Base-by-base conservation (phyloP, 2,329 filamentous ascomycete species). In the Monosporascus ibericus region DNA sequence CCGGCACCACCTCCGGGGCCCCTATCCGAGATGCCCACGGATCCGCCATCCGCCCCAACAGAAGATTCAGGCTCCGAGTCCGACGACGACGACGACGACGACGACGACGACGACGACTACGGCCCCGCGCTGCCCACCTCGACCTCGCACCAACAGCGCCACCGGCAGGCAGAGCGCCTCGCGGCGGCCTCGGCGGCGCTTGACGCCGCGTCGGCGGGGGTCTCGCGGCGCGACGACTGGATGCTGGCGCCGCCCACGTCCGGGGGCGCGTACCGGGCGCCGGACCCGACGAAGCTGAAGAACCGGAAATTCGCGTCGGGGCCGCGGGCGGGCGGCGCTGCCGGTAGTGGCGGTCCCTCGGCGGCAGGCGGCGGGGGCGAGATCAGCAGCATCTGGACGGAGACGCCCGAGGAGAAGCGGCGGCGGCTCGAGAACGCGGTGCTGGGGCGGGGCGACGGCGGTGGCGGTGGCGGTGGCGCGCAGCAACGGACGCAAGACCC, bases 321-420 rank as follows among this genome's bases (percentile, higher is more conserved):
- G 4, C 72, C 73, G 14, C 69, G 69, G n/a, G 68, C 72, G 3
- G 65, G 67, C 4, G 62, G 67, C 1, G 50, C 60, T 9, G 55
- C 56, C 2, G 60, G 59, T 9, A 56, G 63, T 0, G 44, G 66
- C n/a, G 62, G 62, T 9, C 69, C 67, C 5, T 20, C 17, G 17
- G 38, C 17, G 17, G 3, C 38, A 11, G 67, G 63, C 8, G 58
- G 62, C 27, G 55, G 55, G 18, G 74, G 74, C 56, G 78, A 78
- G 14, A 78, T 90, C 46, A 80, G 81, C 64, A 84, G 82, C 22
- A 83, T 92, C 44, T 97, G 92, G 92, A 92, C 90, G 1, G 92
- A 97, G 69, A 96, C 90, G 8, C 88, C 90, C 0, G 88, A 92
- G 66, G 82, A 96, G 70, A 95, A 95, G 69, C 82, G 88, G 53